Evolutionary conservation across 2,329 filamentous ascomycete species (phyloP), one percentile per base, ranked within the genome.

Genomic region (Daldinia sp.): DNA sequence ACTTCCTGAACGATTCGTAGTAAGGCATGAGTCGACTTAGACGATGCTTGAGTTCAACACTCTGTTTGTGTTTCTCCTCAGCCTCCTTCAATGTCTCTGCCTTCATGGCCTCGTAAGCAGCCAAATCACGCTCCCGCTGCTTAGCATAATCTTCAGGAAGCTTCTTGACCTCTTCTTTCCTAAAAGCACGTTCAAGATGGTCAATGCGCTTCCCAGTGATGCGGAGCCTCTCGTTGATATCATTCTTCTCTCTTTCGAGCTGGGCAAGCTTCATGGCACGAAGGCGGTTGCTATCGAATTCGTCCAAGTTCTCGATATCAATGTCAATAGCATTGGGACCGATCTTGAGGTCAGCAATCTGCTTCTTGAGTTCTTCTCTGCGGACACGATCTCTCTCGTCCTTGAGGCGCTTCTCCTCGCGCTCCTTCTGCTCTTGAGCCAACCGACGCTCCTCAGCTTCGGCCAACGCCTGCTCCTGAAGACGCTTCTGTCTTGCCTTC

Each of bases 161-260:
- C 82, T 98, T 95, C 88, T 98, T 97, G 77, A 91, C 84, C 82
- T 99, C 96, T 83, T 98, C 96, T 80, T 95, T 93, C 77, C 96
- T 91, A 88, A 97, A 97, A 41, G 96, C 96, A 84, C 96, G 93
- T 85, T 99, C 96, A 75, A 99, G 85, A 82, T 99, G 95, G 79
- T 99, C 96, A 76, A 98, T 93, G 72, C 96, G 92, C 89, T 98
- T 98, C 80, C 92, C 93, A 68, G 94, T 97, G 75, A 97, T 89
- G 76, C 94, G 91, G 60, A 98, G 89, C 79, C 92, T 93, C 82
- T 98, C 94, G 72, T 92, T 93, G 74, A 98, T 90, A 78, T 96
- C 94, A 78, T 95, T 97, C 91, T 98, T 99, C 86, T 98, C 96
- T 75, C 95, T 94, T 84, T 98, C 96, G 10, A 99, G 89, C 82